These are phyloP conservation scores for Mycena sanguinolenta DNA, from an alignment of 768 basidiomycete genomes.

Conservation along the genomic window DNA sequence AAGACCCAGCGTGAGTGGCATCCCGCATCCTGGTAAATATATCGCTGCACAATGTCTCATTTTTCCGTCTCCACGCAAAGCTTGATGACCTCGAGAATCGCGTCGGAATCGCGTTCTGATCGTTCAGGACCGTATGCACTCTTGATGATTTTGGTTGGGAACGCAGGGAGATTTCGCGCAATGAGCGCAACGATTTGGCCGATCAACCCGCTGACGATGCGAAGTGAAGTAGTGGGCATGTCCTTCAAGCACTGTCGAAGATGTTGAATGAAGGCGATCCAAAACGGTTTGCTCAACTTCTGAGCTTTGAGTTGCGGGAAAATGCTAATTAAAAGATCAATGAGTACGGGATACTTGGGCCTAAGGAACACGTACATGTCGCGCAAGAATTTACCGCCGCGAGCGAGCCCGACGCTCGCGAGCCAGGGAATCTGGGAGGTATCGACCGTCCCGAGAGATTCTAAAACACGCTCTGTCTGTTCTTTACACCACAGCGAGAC, in stretches of 20 bases:
- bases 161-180: slow-evolving; percentile 19
- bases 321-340: slow-evolving; percentile 18
- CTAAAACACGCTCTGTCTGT: slow-evolving; percentile 23
- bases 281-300: slow-evolving; percentile 18
- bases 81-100: slow-evolving; percentile 23
- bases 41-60: slow-evolving; percentile 4
- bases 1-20: slow-evolving; percentile 3
- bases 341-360: neutral
- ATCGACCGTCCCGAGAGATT: slow-evolving; percentile 24
- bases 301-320: slow-evolving; percentile 31
- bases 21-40: slow-evolving; percentile 31
- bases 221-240: neutral
- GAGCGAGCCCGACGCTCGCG: slow-evolving; percentile 17
- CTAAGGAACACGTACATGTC: slow-evolving; percentile 24
- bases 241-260: slow-evolving; percentile 9
- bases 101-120: slow-evolving; percentile 1
- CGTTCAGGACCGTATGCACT: neutral
- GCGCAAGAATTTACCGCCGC: slow-evolving; percentile 26
- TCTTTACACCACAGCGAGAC: slow-evolving; percentile 27
- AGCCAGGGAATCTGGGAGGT: slow-evolving; percentile 34
- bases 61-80: slow-evolving; percentile 30
- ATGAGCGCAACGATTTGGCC: slow-evolving; percentile 19
- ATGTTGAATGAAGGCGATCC: slow-evolving; percentile 19
- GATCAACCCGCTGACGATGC: slow-evolving; percentile 11
- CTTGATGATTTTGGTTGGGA: slow-evolving; percentile 20